Percentiles rank a stretch among this genome's conserved stretches.
phyloP scores from a whole-genome alignment of 176 grass and related monocot genomes.

The Eremochloa ophiuroides region DNA sequence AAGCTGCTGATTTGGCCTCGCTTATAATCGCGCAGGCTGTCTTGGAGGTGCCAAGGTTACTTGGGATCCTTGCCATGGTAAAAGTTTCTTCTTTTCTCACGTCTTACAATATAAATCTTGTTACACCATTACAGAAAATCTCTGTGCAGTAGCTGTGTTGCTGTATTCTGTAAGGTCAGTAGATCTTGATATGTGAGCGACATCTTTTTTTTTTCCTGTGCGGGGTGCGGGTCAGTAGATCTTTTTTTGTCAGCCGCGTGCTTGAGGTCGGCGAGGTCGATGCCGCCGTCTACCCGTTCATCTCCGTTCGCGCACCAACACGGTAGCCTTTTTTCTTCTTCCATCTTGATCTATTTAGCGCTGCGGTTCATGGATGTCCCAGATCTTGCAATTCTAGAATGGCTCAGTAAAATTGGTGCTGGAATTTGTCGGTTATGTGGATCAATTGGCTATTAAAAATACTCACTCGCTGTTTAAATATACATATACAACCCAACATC shows the following conservation, averaged over 20 bases:
- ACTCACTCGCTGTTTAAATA: neutral
- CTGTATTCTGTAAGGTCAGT: neutral
- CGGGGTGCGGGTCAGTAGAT: too few relatives aligned
- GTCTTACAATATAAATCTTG: neutral
- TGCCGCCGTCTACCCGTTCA: constrained; percentile 68
- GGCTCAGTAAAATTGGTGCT: neutral
- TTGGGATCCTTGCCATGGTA: constrained; percentile 8
- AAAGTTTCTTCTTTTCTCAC: neutral
- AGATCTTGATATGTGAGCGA: neutral
- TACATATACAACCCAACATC: neutral
- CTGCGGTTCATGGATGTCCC: neutral
- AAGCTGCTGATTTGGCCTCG: neutral
- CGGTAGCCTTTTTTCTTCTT: constrained; percentile 45
- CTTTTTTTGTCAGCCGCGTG: constrained; percentile 55
- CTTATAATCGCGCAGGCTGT: neutral
- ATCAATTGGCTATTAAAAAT: neutral
- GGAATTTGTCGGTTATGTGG: neutral
- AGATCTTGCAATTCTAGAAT: neutral
- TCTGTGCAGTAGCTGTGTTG: neutral
- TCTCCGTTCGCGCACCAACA: constrained; percentile 77
- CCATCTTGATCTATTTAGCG: too few relatives aligned
- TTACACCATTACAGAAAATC: neutral
- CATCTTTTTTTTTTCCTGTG: neutral
- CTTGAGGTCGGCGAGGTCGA: constrained; percentile 76
- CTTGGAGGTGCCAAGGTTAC: constrained; percentile 14